These are phyloP conservation scores for Collybia sordida DNA, from an alignment of 768 basidiomycete species.

Conservation along the genomic window DNA sequence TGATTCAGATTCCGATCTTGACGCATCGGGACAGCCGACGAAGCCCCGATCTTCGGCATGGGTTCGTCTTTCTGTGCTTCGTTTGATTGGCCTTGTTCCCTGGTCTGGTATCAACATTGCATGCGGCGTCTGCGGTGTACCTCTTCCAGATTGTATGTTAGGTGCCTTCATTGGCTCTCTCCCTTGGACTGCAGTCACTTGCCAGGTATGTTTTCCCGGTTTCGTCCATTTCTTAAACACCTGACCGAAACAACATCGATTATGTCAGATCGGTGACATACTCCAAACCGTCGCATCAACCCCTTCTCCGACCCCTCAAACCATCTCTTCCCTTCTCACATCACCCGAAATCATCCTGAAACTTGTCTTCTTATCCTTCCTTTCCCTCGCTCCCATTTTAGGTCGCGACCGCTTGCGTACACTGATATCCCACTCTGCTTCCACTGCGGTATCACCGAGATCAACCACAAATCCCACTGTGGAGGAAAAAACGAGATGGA, in stretches of 20 bases:
- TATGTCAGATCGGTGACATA: constrained; percentile 77
- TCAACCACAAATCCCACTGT: constrained; percentile 15
- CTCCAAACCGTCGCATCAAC: constrained; percentile 79
- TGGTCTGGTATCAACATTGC: constrained; percentile 98
- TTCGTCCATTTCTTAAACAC: constrained; percentile 13
- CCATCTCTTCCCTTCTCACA: constrained; percentile 80
- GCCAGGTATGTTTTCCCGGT: constrained; percentile 56
- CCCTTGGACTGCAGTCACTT: constrained; percentile 92
- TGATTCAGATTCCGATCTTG: constrained; percentile 45
- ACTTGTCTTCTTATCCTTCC: constrained; percentile 75
- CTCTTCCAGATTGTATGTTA: constrained; percentile 69
- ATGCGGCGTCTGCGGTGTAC: constrained; percentile 87
- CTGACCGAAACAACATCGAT: constrained; percentile 8
- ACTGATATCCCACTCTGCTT: constrained; percentile 41
- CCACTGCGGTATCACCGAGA: constrained; percentile 10
- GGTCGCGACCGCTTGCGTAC: constrained; percentile 65
- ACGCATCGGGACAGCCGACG: constrained; percentile 28
- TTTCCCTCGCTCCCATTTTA: constrained; percentile 87
- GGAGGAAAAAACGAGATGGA: constrained; percentile 41
- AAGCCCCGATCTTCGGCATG: constrained; percentile 54
- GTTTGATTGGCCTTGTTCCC: constrained; percentile 90
- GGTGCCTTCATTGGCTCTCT: constrained; percentile 83
- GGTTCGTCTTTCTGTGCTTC: constrained; percentile 85
- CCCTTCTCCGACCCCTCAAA: constrained; percentile 68
- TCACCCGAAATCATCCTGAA: constrained; percentile 84